Conservation (phyloP, 1,284 basidiomycete genomes). For the Leccinum subfulvum region DNA sequence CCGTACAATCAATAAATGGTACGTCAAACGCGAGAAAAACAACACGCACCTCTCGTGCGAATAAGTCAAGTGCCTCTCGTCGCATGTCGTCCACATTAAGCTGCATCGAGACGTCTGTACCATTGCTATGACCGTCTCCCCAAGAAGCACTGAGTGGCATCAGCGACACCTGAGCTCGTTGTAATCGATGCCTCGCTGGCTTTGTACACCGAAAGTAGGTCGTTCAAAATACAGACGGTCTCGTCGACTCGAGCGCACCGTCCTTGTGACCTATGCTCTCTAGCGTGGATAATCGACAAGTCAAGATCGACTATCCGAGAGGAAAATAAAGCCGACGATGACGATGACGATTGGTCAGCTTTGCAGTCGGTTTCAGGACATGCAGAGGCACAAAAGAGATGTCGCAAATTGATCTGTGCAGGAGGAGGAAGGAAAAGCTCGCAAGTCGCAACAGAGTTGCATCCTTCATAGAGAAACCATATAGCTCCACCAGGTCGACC, state of each 20-base stretch:
- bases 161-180: constrained; percentile 52
- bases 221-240: constrained; percentile 40
- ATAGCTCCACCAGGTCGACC: too few species aligned
- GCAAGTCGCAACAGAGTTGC: too few species aligned
- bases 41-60: constrained; percentile 41
- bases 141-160: constrained; percentile 54
- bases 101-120: constrained; percentile 22
- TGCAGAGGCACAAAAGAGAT: too few species aligned
- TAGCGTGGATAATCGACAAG: too few species aligned
- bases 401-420: too few species aligned
- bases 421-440: too few species aligned
- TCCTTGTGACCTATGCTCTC: constrained; percentile 51
- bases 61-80: constrained; percentile 42
- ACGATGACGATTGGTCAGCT: too few species aligned
- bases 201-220: constrained; percentile 51
- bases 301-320: too few species aligned
- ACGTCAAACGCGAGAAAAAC: background rate
- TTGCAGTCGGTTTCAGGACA: background rate
- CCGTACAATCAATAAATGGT: background rate
- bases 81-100: constrained; percentile 37
- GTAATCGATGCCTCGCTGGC: constrained; percentile 45
- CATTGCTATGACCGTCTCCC: constrained; percentile 34
- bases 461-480: too few species aligned
- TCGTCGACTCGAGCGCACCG: constrained; percentile 41
- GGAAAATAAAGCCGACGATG: too few species aligned